Evolutionary conservation across 768 basidiomycete species (phyloP).

Genomic region (Pseudohyphozyma bogoriensis): DNA sequence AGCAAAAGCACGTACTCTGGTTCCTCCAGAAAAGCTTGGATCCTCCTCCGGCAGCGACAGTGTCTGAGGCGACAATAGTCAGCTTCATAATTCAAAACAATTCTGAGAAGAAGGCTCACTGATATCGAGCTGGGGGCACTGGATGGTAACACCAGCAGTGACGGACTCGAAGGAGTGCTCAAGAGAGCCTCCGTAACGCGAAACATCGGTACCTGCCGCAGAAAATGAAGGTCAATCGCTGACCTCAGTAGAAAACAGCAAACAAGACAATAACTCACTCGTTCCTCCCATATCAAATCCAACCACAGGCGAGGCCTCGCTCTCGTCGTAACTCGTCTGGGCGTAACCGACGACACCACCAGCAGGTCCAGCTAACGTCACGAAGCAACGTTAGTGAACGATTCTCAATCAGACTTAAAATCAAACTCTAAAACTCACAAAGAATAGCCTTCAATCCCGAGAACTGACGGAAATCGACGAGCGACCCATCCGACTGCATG

Average conservation of each 20-base stretch:
- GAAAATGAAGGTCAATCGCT: no score
- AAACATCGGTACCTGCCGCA: slow-evolving; percentile 95
- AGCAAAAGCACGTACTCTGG: slow-evolving; percentile 52
- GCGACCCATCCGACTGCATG: slow-evolving; percentile 87
- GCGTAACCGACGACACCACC: slow-evolving; percentile 95
- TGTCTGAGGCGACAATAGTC: slow-evolving; percentile 54
- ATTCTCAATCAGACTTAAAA: no score
- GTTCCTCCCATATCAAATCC: slow-evolving; percentile 3
- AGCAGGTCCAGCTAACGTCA: slow-evolving; percentile 55
- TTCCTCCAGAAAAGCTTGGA: slow-evolving; percentile 61
- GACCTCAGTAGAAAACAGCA: no score
- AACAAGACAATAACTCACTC: no score
- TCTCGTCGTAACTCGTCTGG: slow-evolving; percentile 65
- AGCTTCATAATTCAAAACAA: slow-evolving; percentile 69
- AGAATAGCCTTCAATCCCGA: slow-evolving; percentile 68
- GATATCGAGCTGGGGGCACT: slow-evolving; percentile 88
- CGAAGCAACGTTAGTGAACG: no score
- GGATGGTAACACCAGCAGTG: slow-evolving; percentile 93
- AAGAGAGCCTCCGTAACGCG: slow-evolving; percentile 33
- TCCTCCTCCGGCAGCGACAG: slow-evolving; percentile 73
- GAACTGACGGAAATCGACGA: slow-evolving; percentile 70
- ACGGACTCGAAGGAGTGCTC: slow-evolving; percentile 89
- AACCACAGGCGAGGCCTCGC: neutral
- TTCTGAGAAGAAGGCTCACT: slow-evolving; percentile 76
- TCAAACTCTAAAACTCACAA: slow-evolving; percentile 81